These are phyloP conservation scores for Eucalyptus grandis DNA, from an alignment of 345 rosid genomes.

Conservation along the genomic window DNA sequence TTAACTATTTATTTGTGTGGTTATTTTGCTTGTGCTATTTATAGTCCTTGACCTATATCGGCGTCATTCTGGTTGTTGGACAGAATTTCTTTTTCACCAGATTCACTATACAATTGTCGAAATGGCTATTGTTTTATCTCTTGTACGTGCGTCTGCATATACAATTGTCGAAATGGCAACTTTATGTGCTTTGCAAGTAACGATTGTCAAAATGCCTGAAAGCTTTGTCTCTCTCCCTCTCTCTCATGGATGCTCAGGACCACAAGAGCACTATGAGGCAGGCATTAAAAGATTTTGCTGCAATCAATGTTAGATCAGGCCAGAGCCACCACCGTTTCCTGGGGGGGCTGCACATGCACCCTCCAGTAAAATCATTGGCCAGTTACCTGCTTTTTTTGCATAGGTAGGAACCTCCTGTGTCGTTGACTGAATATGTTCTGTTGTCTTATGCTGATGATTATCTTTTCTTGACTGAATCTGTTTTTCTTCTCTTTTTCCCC, in stretches of 20 bases:
- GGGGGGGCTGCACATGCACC: neutral
- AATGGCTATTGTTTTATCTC: no score
- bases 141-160: no score
- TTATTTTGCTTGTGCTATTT: neutral
- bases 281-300: neutral
- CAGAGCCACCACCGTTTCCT: neutral
- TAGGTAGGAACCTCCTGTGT: neutral
- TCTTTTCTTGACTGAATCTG: neutral
- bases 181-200: neutral
- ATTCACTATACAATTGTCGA: constrained; percentile 7
- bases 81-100: constrained; percentile 55
- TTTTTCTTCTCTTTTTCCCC: neutral
- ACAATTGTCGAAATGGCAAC: neutral
- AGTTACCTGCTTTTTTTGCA: neutral
- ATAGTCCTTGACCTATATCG: neutral
- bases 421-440: neutral
- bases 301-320: neutral
- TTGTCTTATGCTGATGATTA: neutral
- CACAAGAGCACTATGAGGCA: neutral
- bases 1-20: neutral
- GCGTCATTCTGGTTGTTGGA: neutral
- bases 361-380: neutral
- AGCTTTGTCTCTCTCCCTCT: neutral
- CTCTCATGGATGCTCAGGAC: neutral
- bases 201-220: neutral